Percentiles rank a stretch among this genome's conserved stretches.
These are phyloP conservation scores for Aspergillus incahuasiensis DNA, from an alignment of 495 filamentous ascomycete genomes.

Conservation along the genomic window DNA sequence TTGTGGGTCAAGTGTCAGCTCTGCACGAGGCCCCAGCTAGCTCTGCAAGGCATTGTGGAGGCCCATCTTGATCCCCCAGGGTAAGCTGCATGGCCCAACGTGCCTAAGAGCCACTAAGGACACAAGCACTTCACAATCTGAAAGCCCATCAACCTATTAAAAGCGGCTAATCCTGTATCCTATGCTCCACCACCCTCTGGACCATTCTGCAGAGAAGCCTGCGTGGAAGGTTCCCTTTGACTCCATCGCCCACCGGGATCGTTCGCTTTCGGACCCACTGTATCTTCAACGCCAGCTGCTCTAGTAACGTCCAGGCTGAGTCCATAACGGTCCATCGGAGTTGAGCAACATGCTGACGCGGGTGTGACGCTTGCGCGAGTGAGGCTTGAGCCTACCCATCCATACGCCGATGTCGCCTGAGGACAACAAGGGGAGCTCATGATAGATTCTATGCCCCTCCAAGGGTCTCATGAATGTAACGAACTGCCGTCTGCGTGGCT, in stretches of 20 bases:
- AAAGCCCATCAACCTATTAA: neutral
- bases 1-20: neutral
- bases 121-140: neutral
- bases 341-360: slow-evolving; percentile 18
- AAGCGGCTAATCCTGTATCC: slow-evolving; percentile 7
- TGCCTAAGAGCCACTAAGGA: neutral
- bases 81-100: slow-evolving; percentile 9
- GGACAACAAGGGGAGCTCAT: slow-evolving; percentile 4
- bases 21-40: neutral
- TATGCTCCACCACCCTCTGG: slow-evolving; percentile 24
- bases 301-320: neutral
- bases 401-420: slow-evolving; percentile 17
- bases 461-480: slow-evolving; percentile 8
- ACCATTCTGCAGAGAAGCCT: slow-evolving; percentile 36
- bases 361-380: slow-evolving; percentile 18
- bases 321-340: neutral
- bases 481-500: neutral
- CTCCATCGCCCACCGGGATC: neutral
- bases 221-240: slow-evolving; percentile 36
- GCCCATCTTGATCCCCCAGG: neutral
- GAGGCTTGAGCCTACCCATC: slow-evolving; percentile 12
- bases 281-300: slow-evolving; percentile 8
- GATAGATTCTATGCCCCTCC: slow-evolving; percentile 7
- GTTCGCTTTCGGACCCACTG: slow-evolving; percentile 1
- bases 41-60: slow-evolving; percentile 6